Evolutionary conservation across 2,329 filamentous ascomycete genomes (phyloP).

Genomic region (Alternaria solani): DNA sequence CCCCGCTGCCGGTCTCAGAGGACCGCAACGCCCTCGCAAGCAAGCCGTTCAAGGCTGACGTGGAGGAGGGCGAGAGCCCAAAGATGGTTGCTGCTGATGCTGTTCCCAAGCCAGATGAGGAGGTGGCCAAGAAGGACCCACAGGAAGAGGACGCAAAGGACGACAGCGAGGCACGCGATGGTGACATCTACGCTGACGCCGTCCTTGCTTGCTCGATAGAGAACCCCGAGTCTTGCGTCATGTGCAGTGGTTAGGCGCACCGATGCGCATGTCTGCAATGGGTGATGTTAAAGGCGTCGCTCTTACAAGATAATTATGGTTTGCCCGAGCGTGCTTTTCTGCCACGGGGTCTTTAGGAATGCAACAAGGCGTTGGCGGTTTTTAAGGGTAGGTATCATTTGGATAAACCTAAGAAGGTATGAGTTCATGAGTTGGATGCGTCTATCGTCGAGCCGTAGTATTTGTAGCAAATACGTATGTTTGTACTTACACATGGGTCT

Average conservation of each 20-base stretch:
- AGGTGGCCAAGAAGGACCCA: constrained; percentile 64
- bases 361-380: constrained; percentile 20
- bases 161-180: constrained; percentile 77
- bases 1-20: constrained; percentile 66
- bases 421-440: constrained; percentile 33
- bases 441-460: constrained; percentile 20
- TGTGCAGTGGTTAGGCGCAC: constrained; percentile 85
- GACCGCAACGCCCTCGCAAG: constrained; percentile 64
- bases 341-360: constrained; percentile 12
- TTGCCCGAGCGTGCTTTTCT: background rate
- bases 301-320: constrained; percentile 2
- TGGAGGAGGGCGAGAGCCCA: constrained; percentile 79
- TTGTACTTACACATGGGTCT: background rate
- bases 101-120: constrained; percentile 66
- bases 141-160: constrained; percentile 79
- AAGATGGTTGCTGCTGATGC: constrained; percentile 80
- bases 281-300: constrained; percentile 7
- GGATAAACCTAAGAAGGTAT: constrained; percentile 26
- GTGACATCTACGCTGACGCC: constrained; percentile 94
- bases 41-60: constrained; percentile 77
- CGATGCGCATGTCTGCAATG: background rate
- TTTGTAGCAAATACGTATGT: constrained; percentile 10
- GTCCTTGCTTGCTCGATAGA: constrained; percentile 95
- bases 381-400: constrained; percentile 18
- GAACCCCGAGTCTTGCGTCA: constrained; percentile 91